Conservation (phyloP, 2,329 filamentous ascomycete genomes). For the Microcyclospora tardicrescens region DNA sequence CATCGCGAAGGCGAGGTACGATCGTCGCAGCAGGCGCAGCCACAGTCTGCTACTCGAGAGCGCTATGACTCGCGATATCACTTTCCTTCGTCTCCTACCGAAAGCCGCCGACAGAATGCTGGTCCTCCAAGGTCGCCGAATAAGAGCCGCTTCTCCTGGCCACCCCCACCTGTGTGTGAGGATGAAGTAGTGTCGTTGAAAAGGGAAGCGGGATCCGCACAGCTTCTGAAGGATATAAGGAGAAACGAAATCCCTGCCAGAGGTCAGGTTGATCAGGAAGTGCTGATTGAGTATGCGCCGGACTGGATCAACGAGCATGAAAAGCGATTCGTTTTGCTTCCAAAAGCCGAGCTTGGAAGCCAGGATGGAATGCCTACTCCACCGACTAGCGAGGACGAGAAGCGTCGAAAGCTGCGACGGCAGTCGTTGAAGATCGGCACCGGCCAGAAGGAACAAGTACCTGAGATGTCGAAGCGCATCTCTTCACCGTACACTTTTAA, state of each 20-base stretch:
- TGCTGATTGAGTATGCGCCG: constrained; percentile 49
- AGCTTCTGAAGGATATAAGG: constrained; percentile 23
- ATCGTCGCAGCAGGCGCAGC: too few relatives aligned
- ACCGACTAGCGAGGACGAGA: constrained; percentile 27
- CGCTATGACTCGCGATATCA: constrained; percentile 23
- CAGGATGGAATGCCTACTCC: constrained; percentile 18
- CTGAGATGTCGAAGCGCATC: constrained; percentile 28
- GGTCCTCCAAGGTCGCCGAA: constrained; percentile 10
- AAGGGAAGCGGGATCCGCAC: constrained; percentile 42
- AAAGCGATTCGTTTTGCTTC: constrained; percentile 50
- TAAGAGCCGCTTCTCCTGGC: constrained; percentile 27
- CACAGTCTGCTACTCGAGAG: constrained; percentile 2
- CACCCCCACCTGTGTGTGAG: constrained; percentile 55
- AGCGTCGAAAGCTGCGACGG: constrained; percentile 14
- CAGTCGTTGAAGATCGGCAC: constrained; percentile 23
- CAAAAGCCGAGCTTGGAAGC: constrained; percentile 8
- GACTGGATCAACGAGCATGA: constrained; percentile 29
- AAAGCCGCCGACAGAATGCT: constrained; percentile 2
- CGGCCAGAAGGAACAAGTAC: constrained; percentile 20
- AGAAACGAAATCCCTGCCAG: constrained; percentile 46
- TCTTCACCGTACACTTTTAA: constrained; percentile 30
- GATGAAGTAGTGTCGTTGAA: constrained; percentile 52
- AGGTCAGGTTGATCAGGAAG: constrained; percentile 55
- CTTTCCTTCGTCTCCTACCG: constrained; percentile 15
- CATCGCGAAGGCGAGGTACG: too few relatives aligned